These are phyloP conservation scores for Themeda triandra DNA, from an alignment of 176 grass and related monocot species.

Conservation along the genomic window DNA sequence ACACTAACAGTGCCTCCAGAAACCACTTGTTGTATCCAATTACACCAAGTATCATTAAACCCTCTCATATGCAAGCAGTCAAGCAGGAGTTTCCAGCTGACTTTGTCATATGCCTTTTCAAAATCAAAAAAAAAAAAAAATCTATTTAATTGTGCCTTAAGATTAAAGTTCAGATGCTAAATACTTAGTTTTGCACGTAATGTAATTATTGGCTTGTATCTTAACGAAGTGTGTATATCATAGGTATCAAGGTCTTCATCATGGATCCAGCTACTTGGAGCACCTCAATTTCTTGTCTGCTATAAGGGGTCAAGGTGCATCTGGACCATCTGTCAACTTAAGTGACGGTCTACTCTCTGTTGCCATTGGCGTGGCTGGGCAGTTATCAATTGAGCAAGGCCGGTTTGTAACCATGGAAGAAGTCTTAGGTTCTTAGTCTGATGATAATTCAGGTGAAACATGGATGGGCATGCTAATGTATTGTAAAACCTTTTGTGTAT, in stretches of 20 bases:
- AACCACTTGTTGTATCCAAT: too few relatives aligned
- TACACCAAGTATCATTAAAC: too few relatives aligned
- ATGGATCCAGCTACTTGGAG: conserved; percentile 92
- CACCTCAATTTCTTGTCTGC: conserved; percentile 81
- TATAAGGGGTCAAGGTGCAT: conserved; percentile 53
- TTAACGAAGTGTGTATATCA: neutral
- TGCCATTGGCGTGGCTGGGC: conserved; percentile 66
- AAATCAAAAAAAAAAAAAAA: neutral
- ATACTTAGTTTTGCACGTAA: neutral
- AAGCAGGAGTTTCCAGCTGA: too few relatives aligned
- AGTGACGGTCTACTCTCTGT: conserved; percentile 70
- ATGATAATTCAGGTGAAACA: neutral
- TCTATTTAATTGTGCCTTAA: neutral
- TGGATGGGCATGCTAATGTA: neutral
- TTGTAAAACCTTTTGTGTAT: too few relatives aligned
- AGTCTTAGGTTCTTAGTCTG: conserved; percentile 43
- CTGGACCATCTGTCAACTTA: conserved; percentile 50
- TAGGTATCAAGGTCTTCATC: conserved; percentile 92
- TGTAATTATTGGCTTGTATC: neutral
- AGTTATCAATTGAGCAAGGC: conserved; percentile 70
- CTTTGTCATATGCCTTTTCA: too few relatives aligned
- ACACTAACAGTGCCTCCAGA: too few relatives aligned
- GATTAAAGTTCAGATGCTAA: neutral
- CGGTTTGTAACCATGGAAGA: conserved; percentile 74
- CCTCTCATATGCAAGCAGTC: too few relatives aligned